Evolutionary conservation across 1,284 basidiomycete species (phyloP), one percentile per base, ranked within the genome.

Genomic region (Mycosarcoma maydis): DNA sequence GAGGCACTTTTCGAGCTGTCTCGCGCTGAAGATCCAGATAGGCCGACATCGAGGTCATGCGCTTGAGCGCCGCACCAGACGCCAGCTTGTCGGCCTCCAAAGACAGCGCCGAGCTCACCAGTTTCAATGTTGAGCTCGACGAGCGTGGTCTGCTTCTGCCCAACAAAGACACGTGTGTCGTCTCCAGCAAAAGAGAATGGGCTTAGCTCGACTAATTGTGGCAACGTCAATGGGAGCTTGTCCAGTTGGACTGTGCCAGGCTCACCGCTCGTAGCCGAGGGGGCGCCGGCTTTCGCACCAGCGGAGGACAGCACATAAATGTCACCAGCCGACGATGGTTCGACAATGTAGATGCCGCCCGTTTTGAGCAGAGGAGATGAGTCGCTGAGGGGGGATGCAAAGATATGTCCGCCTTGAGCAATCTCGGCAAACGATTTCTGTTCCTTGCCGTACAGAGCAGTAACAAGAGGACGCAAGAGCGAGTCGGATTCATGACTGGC

Each of bases 311-410:
- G 87, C 48, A 94, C 86, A 82, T 92, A 95, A 73, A 95, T 91
- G 76, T 92, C 89, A 7, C 92, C 93, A 3, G 73, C 76, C 1
- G 89, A 88, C 83, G 92, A 90, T 0, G 92, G 93, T 79, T 95
- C 93, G 49, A 95, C 90, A 56, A 94, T 88, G 83, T 94, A 95
- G 44, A 90, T 86, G 77, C 94, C 92, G 54, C 88, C 87, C 33
- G 85, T 83, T 0, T 84, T 82, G 39, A 85, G 83, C 62, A 88
- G 87, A 48, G 76, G 68, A 16, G 75, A 52, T 17, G 68, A 52
- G 23, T 40, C 48, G 42, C 39, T 50, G 50, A 71, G 34, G 3
- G 66, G 58, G 36, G 58, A 62, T 3, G 42, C 40, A 47, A 69
- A 69, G 26, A 59, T 33, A 9, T 42, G 58, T 6, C 49, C 55